These are phyloP conservation scores for Solanum pinnatisectum DNA, from an alignment of 257 asterid species.

Conservation along the genomic window DNA sequence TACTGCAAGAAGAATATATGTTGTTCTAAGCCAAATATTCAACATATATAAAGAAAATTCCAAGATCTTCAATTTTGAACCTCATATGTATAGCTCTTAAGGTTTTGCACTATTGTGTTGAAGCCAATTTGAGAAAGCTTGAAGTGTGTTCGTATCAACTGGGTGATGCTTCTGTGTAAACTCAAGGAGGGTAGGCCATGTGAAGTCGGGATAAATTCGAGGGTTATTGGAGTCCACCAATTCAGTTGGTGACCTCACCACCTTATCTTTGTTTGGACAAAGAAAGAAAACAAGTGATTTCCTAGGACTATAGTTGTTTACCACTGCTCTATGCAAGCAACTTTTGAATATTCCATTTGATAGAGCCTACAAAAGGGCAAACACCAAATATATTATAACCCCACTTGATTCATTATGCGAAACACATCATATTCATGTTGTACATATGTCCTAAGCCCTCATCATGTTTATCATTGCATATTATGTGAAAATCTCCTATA, in stretches of 20 bases:
- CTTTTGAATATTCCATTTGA: background rate
- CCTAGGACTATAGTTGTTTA: background rate
- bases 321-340: background rate
- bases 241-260: background rate
- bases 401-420: too few species aligned
- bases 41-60: background rate
- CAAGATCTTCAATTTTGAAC: background rate
- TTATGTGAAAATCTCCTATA: too few species aligned
- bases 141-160: background rate
- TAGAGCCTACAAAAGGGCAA: background rate
- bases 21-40: background rate
- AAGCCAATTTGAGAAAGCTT: background rate
- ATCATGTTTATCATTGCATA: too few species aligned
- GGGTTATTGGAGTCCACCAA: background rate
- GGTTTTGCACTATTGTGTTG: background rate
- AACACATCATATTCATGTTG: background rate
- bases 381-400: background rate
- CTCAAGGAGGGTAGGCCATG: background rate
- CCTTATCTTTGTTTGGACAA: background rate
- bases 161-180: background rate
- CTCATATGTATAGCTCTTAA: background rate
- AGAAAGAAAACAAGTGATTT: background rate
- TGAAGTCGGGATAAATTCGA: background rate
- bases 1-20: background rate
- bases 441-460: too few species aligned